Base-by-base conservation (phyloP, 345 rosid species). In the Eucalyptus tenuipes region DNA sequence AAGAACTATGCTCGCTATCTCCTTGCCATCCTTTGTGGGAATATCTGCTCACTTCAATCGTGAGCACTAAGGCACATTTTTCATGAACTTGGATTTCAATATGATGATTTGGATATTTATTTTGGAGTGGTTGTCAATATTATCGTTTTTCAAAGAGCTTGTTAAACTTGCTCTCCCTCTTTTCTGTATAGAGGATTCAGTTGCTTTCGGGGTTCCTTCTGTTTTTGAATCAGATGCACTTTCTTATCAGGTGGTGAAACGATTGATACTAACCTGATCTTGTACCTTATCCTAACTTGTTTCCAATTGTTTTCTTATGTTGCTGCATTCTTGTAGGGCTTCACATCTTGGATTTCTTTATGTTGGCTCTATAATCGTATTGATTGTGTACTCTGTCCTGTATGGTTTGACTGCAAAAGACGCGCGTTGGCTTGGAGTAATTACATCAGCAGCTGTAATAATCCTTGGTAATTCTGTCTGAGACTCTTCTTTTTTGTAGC, bases 331-430 rank as follows among this genome's bases (percentile, higher is more conserved):
- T 92, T 92, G 85, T 88, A 98, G 99, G 98, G 99, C 97, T 91
- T 95, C 97, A 15, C 99, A 97, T 94, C 99, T 98, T 88, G 99
- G 98, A 85, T 93, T 95, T 88, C 97, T 98, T 87, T 98, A 98
- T 92, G 92, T 90, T 85, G 97, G 98, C 80, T 98, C 99, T 71
- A 94, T 98, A 86, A 89, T 93, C 59, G 98, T 98, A 90, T 97
- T 98, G 92, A 92, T 96, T 89, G 99, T 96, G 88, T 98, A 97
- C 91, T 96, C 99, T 44, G 93, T 97, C 91, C 91, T 97, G 64
- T 97, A 98, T 92, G 99, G 99, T 87, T 93, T 98, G 89, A 97
- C 99, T 64, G 96, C 99, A 89, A 96, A 94, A 91, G 99, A 98
- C 88, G 93, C 98, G 37, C 96, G 94, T 44, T 97, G 99, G 98